phyloP scores from a whole-genome alignment of 768 basidiomycete genomes.

The Psilocybe azurescens region DNA sequence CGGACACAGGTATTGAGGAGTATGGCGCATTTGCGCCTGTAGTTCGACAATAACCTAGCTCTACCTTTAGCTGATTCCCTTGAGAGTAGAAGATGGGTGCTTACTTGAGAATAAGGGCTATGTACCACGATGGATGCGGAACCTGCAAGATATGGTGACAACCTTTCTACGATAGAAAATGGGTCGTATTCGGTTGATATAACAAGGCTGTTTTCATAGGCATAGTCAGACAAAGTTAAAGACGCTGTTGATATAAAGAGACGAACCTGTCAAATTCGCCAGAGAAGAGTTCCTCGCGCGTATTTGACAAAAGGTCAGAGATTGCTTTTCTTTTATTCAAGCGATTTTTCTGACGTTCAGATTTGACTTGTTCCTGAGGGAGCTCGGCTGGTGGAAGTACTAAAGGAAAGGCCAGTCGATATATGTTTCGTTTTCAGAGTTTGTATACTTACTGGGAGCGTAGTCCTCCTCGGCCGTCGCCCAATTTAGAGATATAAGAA shows the following conservation, averaged over 20 bases:
- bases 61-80: not conserved
- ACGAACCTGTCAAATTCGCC: conserved; percentile 91
- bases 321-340: conserved; percentile 79
- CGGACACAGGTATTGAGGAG: conserved; percentile 75
- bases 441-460: conserved; percentile 54
- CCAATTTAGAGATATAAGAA: conserved; percentile 86
- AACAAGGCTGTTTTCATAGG: conserved; percentile 57
- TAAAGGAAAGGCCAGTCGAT: conserved; percentile 29
- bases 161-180: conserved; percentile 73
- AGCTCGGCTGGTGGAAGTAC: conserved; percentile 67
- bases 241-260: not conserved
- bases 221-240: not conserved
- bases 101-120: conserved; percentile 79
- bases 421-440: not conserved
- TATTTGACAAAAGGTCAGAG: conserved; percentile 61
- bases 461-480: conserved; percentile 84
- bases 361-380: conserved; percentile 61
- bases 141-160: conserved; percentile 81
- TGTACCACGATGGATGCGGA: conserved; percentile 89
- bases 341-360: conserved; percentile 73
- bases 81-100: conserved; percentile 6
- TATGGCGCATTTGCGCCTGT: conserved; percentile 69
- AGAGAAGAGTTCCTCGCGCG: conserved; percentile 79
- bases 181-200: conserved; percentile 88
- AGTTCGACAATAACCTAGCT: conserved; percentile 75